Conservation (phyloP, 148 eudicot species). For the Nyssa sinensis region DNA sequence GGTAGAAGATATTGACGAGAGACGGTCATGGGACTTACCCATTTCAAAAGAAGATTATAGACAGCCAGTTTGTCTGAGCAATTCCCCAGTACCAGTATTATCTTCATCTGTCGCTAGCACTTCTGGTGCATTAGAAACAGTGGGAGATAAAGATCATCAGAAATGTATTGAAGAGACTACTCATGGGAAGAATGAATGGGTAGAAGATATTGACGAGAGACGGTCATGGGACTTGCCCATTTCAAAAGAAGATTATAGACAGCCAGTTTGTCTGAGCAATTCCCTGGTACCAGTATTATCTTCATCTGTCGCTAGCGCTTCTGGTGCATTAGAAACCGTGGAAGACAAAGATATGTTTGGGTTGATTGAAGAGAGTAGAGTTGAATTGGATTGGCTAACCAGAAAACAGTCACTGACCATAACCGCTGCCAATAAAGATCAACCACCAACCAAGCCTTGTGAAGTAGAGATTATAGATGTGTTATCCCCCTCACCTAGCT, state of each 20-base stretch:
- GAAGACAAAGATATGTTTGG: neutral
- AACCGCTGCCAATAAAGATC: slow-evolving; percentile 9
- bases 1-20: neutral
- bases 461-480: slow-evolving; percentile 70
- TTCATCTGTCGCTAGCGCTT: slow-evolving; percentile 3
- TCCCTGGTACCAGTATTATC: neutral
- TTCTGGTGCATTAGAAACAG: slow-evolving; percentile 2
- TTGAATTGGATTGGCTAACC: slow-evolving; percentile 16
- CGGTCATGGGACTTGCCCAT: neutral
- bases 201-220: slow-evolving; percentile 7
- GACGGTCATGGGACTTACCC: slow-evolving; percentile 6
- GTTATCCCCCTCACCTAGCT: slow-evolving; percentile 65
- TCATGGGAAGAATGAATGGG: neutral
- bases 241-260: neutral
- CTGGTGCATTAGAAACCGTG: neutral
- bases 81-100: neutral
- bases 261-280: neutral
- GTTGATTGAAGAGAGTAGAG: slow-evolving; percentile 16
- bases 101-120: slow-evolving; percentile 1
- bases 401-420: neutral
- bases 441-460: neutral
- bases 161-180: slow-evolving; percentile 14
- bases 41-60: neutral
- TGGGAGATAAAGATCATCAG: slow-evolving; percentile 9
- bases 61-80: neutral